phyloP scores from a whole-genome alignment of 768 basidiomycete genomes.

The Lactarius tabidus region DNA sequence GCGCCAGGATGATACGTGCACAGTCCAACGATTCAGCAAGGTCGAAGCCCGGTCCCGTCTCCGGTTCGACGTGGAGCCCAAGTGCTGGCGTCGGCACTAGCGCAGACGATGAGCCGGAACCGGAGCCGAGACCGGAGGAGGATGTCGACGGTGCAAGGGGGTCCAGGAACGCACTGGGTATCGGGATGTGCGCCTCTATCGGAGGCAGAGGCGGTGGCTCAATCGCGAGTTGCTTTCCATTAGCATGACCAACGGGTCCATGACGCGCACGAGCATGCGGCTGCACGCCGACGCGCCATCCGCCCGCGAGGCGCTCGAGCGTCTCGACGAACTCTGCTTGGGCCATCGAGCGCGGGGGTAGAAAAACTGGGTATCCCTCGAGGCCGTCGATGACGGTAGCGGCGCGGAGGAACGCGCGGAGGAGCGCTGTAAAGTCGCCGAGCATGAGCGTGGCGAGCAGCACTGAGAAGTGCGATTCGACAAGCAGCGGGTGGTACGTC shows the following conservation, averaged over 20 bases:
- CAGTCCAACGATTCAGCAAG: slow-evolving; percentile 59
- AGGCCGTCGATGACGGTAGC: slow-evolving; percentile 72
- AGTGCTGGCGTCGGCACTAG: neutral
- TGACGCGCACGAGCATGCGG: slow-evolving; percentile 45
- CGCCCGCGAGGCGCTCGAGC: slow-evolving; percentile 71
- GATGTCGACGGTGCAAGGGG: slow-evolving; percentile 30
- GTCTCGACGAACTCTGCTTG: slow-evolving; percentile 88
- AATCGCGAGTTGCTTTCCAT: slow-evolving; percentile 43
- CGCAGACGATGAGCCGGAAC: neutral
- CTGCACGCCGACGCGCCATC: slow-evolving; percentile 66
- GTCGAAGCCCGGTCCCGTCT: slow-evolving; percentile 31
- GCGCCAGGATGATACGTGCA: slow-evolving; percentile 67
- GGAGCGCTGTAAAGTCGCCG: slow-evolving; percentile 61
- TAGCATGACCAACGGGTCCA: slow-evolving; percentile 31
- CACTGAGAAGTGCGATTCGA: slow-evolving; percentile 81
- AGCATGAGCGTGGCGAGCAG: slow-evolving; percentile 74
- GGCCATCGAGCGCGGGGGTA: slow-evolving; percentile 82
- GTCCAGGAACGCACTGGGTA: slow-evolving; percentile 13
- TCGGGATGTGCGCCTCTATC: neutral
- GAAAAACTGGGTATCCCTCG: slow-evolving; percentile 85
- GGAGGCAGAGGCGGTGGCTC: slow-evolving; percentile 34
- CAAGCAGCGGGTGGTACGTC: slow-evolving; percentile 86
- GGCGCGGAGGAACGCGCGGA: slow-evolving; percentile 62
- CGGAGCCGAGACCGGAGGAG: slow-evolving; percentile 20
- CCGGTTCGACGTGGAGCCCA: neutral